A percentile compares a stretch with the other conserved stretches of the same genome.
These are phyloP conservation scores for Yamadazyma insecticola DNA, from an alignment of 805 yeast genomes.

Conservation along the genomic window DNA sequence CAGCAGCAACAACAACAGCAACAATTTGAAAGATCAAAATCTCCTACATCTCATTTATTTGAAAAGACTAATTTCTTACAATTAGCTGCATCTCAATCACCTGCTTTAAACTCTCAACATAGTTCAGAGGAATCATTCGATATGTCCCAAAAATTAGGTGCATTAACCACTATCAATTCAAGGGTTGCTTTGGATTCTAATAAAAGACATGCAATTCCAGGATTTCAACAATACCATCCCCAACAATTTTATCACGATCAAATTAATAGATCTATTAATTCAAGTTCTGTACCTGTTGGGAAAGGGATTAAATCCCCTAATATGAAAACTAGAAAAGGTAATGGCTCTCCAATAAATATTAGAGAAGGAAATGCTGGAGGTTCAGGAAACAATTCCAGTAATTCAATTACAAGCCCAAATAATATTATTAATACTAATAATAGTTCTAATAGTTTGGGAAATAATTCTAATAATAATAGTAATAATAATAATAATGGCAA, in stretches of 20 bases:
- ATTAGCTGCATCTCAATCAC: constrained; percentile 23
- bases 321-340: constrained; percentile 2
- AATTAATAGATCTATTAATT: constrained; percentile 31
- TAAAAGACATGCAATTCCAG: constrained; percentile 22
- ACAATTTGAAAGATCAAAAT: constrained; percentile 28
- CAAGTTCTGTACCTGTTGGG: constrained; percentile 32
- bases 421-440: constrained; percentile 7
- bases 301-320: constrained; percentile 12
- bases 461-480: not conserved
- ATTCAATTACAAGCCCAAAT: no score
- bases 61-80: constrained; percentile 43
- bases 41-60: constrained; percentile 39
- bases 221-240: no score
- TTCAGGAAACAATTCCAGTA: no score
- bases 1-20: constrained; percentile 14
- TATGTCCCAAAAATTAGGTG: constrained; percentile 51
- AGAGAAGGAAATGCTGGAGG: constrained; percentile 4
- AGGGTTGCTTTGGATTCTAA: constrained; percentile 45
- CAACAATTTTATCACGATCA: constrained; percentile 20
- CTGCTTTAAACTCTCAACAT: constrained; percentile 12
- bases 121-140: constrained; percentile 19
- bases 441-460: not conserved
- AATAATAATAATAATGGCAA: not conserved
- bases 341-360: constrained; percentile 9
- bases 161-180: constrained; percentile 59